These are phyloP conservation scores for Lepiota brunneoincarnata DNA, from an alignment of 768 basidiomycete genomes.

Conservation along the genomic window DNA sequence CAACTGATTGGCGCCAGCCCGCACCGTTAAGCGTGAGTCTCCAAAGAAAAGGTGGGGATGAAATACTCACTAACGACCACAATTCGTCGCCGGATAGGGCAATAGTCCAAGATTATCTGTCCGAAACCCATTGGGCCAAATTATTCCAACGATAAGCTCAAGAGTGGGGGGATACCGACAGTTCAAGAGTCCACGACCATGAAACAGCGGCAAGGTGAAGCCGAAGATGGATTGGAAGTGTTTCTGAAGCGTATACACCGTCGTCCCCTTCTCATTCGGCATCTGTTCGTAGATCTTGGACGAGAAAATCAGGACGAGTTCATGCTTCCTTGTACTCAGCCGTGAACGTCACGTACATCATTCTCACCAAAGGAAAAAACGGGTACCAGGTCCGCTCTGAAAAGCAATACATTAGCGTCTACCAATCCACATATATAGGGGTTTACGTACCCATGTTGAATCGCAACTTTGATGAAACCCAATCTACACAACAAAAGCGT, in stretches of 20 bases:
- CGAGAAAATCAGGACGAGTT: background rate
- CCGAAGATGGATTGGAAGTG: slow-evolving; percentile 91
- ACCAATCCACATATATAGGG: slow-evolving; percentile 8
- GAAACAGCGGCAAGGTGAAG: slow-evolving; percentile 96
- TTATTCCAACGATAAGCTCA: background rate
- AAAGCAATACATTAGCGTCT: background rate
- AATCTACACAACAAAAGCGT: slow-evolving; percentile 41
- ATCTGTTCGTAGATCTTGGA: slow-evolving; percentile 92
- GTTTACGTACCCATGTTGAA: slow-evolving; percentile 77
- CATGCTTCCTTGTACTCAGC: background rate
- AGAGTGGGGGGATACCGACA: slow-evolving; percentile 47
- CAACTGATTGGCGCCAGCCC: slow-evolving; percentile 49
- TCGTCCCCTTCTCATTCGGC: slow-evolving; percentile 92
- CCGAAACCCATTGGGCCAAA: background rate
- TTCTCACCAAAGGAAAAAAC: slow-evolving; percentile 99
- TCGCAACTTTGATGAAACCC: slow-evolving; percentile 94
- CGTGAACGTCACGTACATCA: slow-evolving; percentile 57
- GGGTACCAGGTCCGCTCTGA: slow-evolving; percentile 90
- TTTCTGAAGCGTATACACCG: slow-evolving; percentile 81
- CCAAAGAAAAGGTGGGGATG: background rate
- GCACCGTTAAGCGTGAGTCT: background rate
- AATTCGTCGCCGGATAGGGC: slow-evolving; percentile 92
- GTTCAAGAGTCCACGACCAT: slow-evolving; percentile 92
- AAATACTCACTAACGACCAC: slow-evolving; percentile 88
- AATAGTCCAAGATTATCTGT: slow-evolving; percentile 92